These are phyloP conservation scores for Ilex aquifolium DNA, from an alignment of 257 asterid species.

Conservation along the genomic window DNA sequence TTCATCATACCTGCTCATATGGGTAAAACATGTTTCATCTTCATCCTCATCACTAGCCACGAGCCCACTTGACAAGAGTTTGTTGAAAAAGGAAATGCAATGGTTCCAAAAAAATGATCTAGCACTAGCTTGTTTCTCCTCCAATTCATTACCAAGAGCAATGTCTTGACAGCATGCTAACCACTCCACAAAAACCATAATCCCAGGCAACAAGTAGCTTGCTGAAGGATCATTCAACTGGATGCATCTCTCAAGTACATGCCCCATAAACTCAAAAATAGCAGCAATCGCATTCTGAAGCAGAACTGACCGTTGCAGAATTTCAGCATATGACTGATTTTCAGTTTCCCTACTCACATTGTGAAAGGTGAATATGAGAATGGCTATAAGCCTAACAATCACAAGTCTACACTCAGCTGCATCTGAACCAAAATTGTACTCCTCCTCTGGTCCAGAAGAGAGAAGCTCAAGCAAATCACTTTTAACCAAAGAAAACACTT, in stretches of 20 bases:
- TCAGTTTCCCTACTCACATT: slow-evolving; percentile 74
- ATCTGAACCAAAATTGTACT: slow-evolving; percentile 62
- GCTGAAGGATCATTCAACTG: slow-evolving; percentile 67
- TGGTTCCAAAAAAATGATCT: slow-evolving; percentile 73
- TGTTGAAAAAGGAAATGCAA: slow-evolving; percentile 59
- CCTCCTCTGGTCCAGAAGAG: slow-evolving; percentile 62
- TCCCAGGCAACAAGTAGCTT: slow-evolving; percentile 80
- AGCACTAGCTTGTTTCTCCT: slow-evolving; percentile 69
- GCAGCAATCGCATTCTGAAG: slow-evolving; percentile 83
- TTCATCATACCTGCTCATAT: slow-evolving; percentile 82
- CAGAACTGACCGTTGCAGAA: slow-evolving; percentile 81
- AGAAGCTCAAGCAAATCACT: slow-evolving; percentile 64
- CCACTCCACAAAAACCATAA: slow-evolving; percentile 93
- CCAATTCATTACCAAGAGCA: slow-evolving; percentile 62
- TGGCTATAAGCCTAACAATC: slow-evolving; percentile 62
- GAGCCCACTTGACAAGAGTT: slow-evolving; percentile 58
- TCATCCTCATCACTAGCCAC: slow-evolving; percentile 47
- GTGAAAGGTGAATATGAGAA: slow-evolving; percentile 78
- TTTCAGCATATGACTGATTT: slow-evolving; percentile 85
- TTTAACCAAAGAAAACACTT: slow-evolving; percentile 62
- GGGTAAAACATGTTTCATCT: slow-evolving; percentile 73
- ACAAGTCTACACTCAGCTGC: slow-evolving; percentile 64
- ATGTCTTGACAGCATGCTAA: slow-evolving; percentile 78
- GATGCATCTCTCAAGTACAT: slow-evolving; percentile 63
- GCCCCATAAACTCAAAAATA: slow-evolving; percentile 73